Conservation (phyloP, 2,329 filamentous ascomycete genomes). For the Fusarium subtropicale region DNA sequence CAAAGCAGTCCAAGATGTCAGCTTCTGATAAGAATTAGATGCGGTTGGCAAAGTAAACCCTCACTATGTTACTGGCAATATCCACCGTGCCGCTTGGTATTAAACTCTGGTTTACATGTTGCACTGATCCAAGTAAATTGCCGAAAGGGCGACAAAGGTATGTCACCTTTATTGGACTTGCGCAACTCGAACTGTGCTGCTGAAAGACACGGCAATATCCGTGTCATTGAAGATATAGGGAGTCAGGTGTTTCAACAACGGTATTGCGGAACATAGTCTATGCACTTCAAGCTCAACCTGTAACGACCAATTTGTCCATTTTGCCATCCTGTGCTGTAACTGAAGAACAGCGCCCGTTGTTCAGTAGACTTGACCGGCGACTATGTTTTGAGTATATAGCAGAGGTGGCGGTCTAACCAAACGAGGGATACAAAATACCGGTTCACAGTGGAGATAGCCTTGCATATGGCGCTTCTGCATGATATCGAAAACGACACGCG, state of each 20-base stretch:
- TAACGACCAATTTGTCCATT: neutral
- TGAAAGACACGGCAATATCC: neutral
- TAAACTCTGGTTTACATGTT: neutral
- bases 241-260: neutral
- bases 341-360: neutral
- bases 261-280: neutral
- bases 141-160: neutral
- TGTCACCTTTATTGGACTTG: slow-evolving; percentile 1
- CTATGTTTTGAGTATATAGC: neutral
- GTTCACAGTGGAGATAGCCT: slow-evolving; percentile 6
- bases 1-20: slow-evolving; percentile 27
- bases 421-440: slow-evolving; percentile 11
- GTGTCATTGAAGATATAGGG: neutral
- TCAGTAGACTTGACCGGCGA: neutral
- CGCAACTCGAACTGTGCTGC: neutral
- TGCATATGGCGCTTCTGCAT: neutral
- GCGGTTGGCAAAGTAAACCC: neutral
- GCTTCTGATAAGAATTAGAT: neutral
- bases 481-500: slow-evolving; percentile 12
- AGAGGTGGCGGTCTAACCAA: neutral
- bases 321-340: neutral
- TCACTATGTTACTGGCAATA: neutral
- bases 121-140: neutral
- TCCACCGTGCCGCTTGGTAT: neutral
- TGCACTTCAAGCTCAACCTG: slow-evolving; percentile 8